Evolutionary conservation across 495 filamentous ascomycete genomes (phyloP).

Genomic region (Penicillium canariense): DNA sequence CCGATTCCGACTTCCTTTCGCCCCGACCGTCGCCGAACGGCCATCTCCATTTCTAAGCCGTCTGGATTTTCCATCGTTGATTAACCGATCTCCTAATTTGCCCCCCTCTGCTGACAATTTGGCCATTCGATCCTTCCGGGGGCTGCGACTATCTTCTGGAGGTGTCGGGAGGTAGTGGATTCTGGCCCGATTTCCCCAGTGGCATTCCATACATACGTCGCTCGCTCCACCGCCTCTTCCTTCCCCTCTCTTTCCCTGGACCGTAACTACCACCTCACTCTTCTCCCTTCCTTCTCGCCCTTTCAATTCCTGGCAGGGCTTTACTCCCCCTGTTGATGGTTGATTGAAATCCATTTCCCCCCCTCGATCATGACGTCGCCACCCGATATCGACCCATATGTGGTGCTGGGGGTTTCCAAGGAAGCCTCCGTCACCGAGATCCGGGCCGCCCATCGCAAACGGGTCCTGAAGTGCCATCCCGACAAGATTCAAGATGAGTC

Average conservation of each 20-base stretch:
- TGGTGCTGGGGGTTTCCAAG: slow-evolving; percentile 70
- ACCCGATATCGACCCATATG: slow-evolving; percentile 80
- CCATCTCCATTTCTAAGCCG: slow-evolving; percentile 2
- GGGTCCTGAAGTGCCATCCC: slow-evolving; percentile 89
- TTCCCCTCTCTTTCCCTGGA: slow-evolving; percentile 22
- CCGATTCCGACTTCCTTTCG: not conserved
- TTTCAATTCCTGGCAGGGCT: slow-evolving; percentile 9
- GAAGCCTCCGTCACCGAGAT: slow-evolving; percentile 73
- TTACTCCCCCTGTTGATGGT: not conserved
- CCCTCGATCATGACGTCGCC: slow-evolving; percentile 53
- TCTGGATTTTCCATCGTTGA: not conserved
- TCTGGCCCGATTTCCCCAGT: slow-evolving; percentile 15
- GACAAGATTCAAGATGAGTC: slow-evolving; percentile 87
- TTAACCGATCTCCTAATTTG: not conserved
- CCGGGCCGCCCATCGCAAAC: slow-evolving; percentile 81
- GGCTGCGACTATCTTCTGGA: slow-evolving; percentile 19
- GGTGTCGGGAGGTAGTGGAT: slow-evolving; percentile 10
- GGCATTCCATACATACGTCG: slow-evolving; percentile 11
- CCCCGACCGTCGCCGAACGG: slow-evolving; percentile 3
- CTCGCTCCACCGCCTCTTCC: slow-evolving; percentile 20
- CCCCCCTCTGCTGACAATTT: slow-evolving; percentile 11
- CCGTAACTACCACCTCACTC: not conserved
- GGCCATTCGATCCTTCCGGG: slow-evolving; percentile 5
- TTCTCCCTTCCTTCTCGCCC: not conserved
- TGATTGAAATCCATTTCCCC: not conserved